These are phyloP conservation scores for Posidonia oceanica DNA, from an alignment of 116 monocot genomes.

Conservation along the genomic window DNA sequence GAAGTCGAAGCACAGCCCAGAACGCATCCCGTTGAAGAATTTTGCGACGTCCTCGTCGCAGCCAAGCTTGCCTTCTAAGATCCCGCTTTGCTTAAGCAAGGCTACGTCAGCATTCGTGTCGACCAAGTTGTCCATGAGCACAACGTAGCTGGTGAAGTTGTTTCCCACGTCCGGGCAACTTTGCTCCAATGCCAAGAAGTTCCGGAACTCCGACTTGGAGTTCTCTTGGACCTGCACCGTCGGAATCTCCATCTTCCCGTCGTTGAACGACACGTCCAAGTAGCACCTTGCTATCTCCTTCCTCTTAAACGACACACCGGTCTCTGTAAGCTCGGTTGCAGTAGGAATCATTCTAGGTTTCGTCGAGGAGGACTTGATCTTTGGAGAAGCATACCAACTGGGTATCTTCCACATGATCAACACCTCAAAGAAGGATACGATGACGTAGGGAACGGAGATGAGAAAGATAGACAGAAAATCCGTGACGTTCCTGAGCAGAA, in stretches of 20 bases:
- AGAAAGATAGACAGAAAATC: not conserved
- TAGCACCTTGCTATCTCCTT: not conserved
- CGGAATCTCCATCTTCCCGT: conserved; percentile 2
- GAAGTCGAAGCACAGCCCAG: not conserved
- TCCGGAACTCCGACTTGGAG: not conserved
- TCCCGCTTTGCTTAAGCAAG: not conserved
- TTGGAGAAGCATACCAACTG: not conserved
- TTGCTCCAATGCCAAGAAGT: conserved; percentile 3
- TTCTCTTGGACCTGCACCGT: not conserved
- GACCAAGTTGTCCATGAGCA: not conserved
- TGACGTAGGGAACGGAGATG: not conserved
- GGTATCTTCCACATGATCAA: not conserved
- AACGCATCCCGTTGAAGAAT: not conserved
- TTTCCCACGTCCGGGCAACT: not conserved
- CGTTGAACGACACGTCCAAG: not conserved
- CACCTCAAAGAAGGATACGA: not conserved
- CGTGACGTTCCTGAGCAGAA: not conserved
- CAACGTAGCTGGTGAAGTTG: not conserved
- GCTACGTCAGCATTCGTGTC: not conserved
- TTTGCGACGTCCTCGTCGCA: conserved; percentile 1
- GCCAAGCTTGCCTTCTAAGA: not conserved
- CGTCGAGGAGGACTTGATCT: not conserved
- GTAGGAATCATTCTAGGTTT: not conserved
- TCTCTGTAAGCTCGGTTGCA: not conserved
- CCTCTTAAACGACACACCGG: not conserved